Evolutionary conservation across 495 filamentous ascomycete species (phyloP), one percentile per base, ranked within the genome.

Genomic region (Penicillium paxilli): DNA sequence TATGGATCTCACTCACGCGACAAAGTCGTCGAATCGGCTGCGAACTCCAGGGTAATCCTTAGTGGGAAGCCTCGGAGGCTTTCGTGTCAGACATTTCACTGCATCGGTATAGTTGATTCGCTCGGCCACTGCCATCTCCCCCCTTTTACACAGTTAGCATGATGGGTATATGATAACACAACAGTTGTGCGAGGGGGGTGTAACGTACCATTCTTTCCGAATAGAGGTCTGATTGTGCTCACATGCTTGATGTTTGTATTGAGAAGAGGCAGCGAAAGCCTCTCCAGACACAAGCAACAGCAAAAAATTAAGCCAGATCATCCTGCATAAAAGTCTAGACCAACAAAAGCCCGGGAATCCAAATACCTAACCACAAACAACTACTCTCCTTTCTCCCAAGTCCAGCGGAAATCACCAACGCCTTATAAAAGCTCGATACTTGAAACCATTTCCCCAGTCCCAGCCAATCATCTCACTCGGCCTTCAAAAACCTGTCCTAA

Each of bases 11-110:
- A 79, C 78, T 47, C 60, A 79, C 52, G 76, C 76, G 32, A 81
- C 77, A 52, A 83, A 85, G 49, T 84, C 82, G 56, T 83, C 80
- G 14, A 69, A 78, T 2, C 81, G 75, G 52, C 64, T 75, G 30
- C 71, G 51, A 3, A 77, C 80, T 4, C 80, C 80, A 1, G 82
- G 80, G 47, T 70, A 80, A 25, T 70, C 65, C 23, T 55, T 54
- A 24, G 66, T 66, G 26, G 72, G 64, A 7, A 73, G 64, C 21
- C 64, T 65, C 22, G 79, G 58, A 0, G 79, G 78, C n/a, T 66
- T 48, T 33, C 70, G 63, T 54, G 67, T 69, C 45, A 83, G 59
- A 58, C 82, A 83, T 33, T 61, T 61, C 1, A 83, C 64, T 5
- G 81, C 78, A 20, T 66, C 53, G 51, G 74, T 74, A 57, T 83